phyloP scores from a whole-genome alignment of 768 basidiomycete genomes.

The Termitomyces sp. region DNA sequence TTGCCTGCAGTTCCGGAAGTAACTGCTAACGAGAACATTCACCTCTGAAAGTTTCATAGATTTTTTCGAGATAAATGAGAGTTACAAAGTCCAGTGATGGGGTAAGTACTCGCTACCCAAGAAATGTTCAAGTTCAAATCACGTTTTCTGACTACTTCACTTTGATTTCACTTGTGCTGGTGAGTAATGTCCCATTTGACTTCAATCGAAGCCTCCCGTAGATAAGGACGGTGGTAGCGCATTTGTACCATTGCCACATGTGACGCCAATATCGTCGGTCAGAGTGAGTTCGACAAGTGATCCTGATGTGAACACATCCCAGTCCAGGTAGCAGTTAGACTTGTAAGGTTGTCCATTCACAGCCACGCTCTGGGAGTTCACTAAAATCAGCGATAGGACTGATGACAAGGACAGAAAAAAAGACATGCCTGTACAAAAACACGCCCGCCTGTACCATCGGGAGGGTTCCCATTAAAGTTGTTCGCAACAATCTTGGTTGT shows the following conservation, averaged over 20 bases:
- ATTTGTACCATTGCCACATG: conserved; percentile 45
- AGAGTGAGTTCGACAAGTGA: conserved; percentile 55
- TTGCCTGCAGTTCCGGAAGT: too few relatives aligned
- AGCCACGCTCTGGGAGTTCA: conserved; percentile 45
- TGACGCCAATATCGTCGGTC: conserved; percentile 49
- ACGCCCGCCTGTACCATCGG: conserved; percentile 47
- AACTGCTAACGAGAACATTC: too few relatives aligned
- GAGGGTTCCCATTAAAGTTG: conserved; percentile 53
- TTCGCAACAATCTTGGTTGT: conserved; percentile 54
- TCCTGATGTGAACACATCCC: conserved; percentile 58
- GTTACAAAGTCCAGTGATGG: neutral
- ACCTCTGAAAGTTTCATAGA: neutral
- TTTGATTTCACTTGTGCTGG: too few relatives aligned
- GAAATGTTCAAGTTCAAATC: too few relatives aligned
- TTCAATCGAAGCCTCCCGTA: conserved; percentile 57
- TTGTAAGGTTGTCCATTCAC: conserved; percentile 58
- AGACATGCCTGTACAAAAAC: conserved; percentile 53
- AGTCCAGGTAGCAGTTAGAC: conserved; percentile 65
- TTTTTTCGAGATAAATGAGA: neutral
- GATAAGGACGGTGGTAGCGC: conserved; percentile 63
- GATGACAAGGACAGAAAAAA: neutral
- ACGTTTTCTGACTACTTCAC: neutral
- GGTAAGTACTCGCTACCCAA: too few relatives aligned
- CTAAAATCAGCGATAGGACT: neutral
- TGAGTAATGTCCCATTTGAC: neutral